These are phyloP conservation scores for Arabidopsis lyrata DNA, from an alignment of 441 rosid genomes.

Conservation along the genomic window DNA sequence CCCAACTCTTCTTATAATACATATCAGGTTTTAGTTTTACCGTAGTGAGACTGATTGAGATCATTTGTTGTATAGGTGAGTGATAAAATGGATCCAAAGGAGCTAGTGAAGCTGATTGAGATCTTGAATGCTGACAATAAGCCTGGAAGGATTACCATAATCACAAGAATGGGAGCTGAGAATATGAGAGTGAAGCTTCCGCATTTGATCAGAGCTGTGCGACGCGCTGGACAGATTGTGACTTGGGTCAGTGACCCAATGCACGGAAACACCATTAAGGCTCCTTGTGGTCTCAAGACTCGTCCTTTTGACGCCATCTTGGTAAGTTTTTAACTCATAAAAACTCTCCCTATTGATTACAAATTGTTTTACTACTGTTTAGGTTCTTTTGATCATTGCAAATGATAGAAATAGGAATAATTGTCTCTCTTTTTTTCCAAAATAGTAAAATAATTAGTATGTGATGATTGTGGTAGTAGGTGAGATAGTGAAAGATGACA, in stretches of 20 bases:
- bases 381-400: slow-evolving; percentile 15
- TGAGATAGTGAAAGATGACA: slow-evolving; percentile 29
- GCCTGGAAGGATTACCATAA: slow-evolving; percentile 90
- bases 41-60: slow-evolving; percentile 18
- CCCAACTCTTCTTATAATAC: background rate
- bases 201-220: slow-evolving; percentile 86
- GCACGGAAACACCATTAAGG: slow-evolving; percentile 96
- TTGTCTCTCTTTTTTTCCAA: background rate
- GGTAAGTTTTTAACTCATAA: slow-evolving; percentile 43
- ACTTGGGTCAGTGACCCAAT: slow-evolving; percentile 98
- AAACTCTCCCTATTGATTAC: background rate
- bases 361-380: slow-evolving; percentile 1
- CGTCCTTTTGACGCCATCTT: slow-evolving; percentile 69
- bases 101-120: slow-evolving; percentile 86
- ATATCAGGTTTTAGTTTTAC: background rate
- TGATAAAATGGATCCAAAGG: slow-evolving; percentile 69
- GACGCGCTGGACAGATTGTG: slow-evolving; percentile 85
- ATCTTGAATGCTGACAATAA: slow-evolving; percentile 90
- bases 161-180: slow-evolving; percentile 95
- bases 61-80: slow-evolving; percentile 52
- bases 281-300: slow-evolving; percentile 73
- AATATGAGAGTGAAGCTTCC: slow-evolving; percentile 99
- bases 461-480: slow-evolving; percentile 20
- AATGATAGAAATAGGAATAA: slow-evolving; percentile 17
- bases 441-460: slow-evolving; percentile 15